Evolutionary conservation across 768 basidiomycete genomes (phyloP).

Genomic region (Leccinum olivaceopallidum): DNA sequence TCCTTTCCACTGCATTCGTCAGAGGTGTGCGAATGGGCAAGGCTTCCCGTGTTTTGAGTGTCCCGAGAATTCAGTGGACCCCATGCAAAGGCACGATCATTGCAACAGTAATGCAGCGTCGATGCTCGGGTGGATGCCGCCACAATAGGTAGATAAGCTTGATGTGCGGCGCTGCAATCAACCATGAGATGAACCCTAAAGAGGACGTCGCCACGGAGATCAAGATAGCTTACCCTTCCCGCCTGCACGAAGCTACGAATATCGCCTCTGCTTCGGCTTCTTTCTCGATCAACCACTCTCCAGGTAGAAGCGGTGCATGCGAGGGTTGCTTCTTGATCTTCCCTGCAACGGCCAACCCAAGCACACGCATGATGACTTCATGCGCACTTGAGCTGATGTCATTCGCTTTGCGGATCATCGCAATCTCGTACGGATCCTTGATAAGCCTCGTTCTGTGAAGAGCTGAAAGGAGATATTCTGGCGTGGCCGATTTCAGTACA

Average conservation of each 20-base stretch:
- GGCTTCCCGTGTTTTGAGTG: slow-evolving; percentile 49
- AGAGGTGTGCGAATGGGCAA: slow-evolving; percentile 40
- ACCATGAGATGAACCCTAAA: neutral
- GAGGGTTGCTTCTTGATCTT: slow-evolving; percentile 46
- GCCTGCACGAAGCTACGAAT: slow-evolving; percentile 86
- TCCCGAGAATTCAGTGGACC: slow-evolving; percentile 64
- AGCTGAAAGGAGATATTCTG: slow-evolving; percentile 65
- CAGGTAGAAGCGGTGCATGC: slow-evolving; percentile 55
- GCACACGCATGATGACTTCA: slow-evolving; percentile 87
- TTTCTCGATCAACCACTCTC: slow-evolving; percentile 87
- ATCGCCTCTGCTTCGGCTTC: slow-evolving; percentile 95
- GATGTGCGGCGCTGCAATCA: slow-evolving; percentile 64
- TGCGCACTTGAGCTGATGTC: slow-evolving; percentile 88
- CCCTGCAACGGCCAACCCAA: slow-evolving; percentile 71
- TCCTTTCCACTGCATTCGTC: slow-evolving; percentile 8
- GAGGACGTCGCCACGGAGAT: neutral
- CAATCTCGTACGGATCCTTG: slow-evolving; percentile 76
- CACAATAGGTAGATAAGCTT: slow-evolving; percentile 92
- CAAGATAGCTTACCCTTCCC: slow-evolving; percentile 67
- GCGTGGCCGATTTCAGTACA: neutral
- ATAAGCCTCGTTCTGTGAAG: slow-evolving; percentile 80
- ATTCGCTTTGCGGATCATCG: slow-evolving; percentile 75
- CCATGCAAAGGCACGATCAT: slow-evolving; percentile 85
- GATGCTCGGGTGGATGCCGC: slow-evolving; percentile 85
- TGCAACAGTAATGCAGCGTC: slow-evolving; percentile 94